Evolutionary conservation across 78 protist species (phyloP).

Genomic region (Pigoraptor vietnamica): DNA sequence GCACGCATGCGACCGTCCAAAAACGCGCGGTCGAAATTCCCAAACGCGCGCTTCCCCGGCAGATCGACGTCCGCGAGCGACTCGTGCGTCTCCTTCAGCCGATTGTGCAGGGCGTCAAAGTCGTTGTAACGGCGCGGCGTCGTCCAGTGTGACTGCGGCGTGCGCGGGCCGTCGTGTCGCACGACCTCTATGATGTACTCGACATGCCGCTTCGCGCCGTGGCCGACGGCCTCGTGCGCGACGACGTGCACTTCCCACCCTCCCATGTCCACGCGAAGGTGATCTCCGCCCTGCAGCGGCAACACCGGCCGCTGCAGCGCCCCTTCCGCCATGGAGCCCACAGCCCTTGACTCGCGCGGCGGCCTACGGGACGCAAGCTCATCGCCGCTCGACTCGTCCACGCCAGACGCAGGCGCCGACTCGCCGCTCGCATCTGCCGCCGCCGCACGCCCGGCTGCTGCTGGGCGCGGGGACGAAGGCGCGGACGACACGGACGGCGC

Average conservation of each 20-base stretch:
- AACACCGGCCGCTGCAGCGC: not conserved
- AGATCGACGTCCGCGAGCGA: not conserved
- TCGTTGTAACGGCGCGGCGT: not conserved
- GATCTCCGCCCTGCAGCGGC: not conserved
- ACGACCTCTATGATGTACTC: not conserved
- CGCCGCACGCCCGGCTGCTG: not conserved
- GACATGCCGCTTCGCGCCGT: not conserved
- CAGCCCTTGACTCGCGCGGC: not conserved
- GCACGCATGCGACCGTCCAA: not conserved
- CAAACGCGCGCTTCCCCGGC: not conserved
- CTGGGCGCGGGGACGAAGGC: not conserved
- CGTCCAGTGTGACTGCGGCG: not conserved
- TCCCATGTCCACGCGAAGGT: not conserved
- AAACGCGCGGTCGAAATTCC: not conserved
- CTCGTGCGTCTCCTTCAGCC: not conserved
- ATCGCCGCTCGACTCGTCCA: not conserved
- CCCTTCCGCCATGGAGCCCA: too few species aligned
- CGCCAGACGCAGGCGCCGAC: not conserved
- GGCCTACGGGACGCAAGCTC: not conserved
- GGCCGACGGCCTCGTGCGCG: not conserved
- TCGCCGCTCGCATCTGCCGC: not conserved
- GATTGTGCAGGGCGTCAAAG: not conserved
- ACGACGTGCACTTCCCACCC: not conserved
- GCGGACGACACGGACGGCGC: not conserved
- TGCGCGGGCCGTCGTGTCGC: not conserved